Evolutionary conservation across 2,329 filamentous ascomycete genomes (phyloP), one percentile per base, ranked within the genome.

Genomic region (Talaromyces sp.): DNA sequence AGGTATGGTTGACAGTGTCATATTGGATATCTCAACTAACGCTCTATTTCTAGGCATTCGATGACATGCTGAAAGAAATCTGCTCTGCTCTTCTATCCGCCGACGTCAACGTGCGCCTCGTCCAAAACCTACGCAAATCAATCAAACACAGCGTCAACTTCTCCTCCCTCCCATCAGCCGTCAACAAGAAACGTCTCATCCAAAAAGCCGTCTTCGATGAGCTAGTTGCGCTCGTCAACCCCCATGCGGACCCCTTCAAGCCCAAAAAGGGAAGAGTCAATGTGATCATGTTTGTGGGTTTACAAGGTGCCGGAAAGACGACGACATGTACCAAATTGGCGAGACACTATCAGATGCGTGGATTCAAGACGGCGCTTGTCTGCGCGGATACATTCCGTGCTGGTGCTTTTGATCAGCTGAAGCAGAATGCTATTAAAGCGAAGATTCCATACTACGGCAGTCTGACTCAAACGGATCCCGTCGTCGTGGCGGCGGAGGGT

Each of bases 401-500:
- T 39, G 95, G 95, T 83, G 95, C 95, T 49, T 99, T 99, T 72
- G 95, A 99, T 76, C 95, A 99, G 82, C 80, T 99, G 77, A 98
- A 98, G 82, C 95, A 99, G 81, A 99, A 99, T 77, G 95, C 95
- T 1, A 98, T 93, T 39, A 99, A 98, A 79, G 95, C 95, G 60
- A 98, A 98, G 82, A 98, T 99, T 61, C 95, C 95, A 10, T 99
- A 99, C 85, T 99, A 96, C 77, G 95, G 95, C 73, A 96, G 92
- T 65, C 84, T 99, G 69, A 99, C 94, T 2, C 93, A 99, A 81
- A 97, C 93, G 8, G 95, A 99, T 74, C 95, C 95, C 0, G 93
- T 94, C 0, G 89, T 93, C 6, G 95, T 99, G 19, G 94, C 95
- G 0, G 87, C 88, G n/a, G 93, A 97, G 71, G 95, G 95, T 80